These are phyloP conservation scores for Lactarius pseudohatsudake DNA, from an alignment of 768 basidiomycete species.

Conservation along the genomic window DNA sequence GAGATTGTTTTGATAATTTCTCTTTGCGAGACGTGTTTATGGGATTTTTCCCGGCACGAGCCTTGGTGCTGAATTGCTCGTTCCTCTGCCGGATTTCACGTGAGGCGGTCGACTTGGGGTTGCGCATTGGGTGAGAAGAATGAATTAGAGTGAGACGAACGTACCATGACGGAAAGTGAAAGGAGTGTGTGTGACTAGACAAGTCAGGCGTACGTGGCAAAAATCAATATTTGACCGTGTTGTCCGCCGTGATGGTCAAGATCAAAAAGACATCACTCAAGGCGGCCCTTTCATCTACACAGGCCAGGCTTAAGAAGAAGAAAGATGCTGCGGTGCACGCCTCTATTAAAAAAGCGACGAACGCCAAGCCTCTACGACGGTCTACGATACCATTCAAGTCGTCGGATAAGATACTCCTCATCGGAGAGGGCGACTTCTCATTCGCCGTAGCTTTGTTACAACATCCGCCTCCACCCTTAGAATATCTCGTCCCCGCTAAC, in stretches of 20 bases:
- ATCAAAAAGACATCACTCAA: slow-evolving; percentile 54
- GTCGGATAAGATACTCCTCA: slow-evolving; percentile 67
- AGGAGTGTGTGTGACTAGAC: slow-evolving; percentile 8
- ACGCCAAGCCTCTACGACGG: slow-evolving; percentile 40
- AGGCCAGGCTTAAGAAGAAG: slow-evolving; percentile 61
- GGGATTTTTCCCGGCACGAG: slow-evolving; percentile 73
- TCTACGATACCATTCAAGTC: slow-evolving; percentile 63
- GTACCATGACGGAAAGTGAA: slow-evolving; percentile 12
- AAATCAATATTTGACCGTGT: slow-evolving; percentile 26
- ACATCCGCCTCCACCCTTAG: slow-evolving; percentile 45
- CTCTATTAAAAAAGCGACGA: slow-evolving; percentile 46
- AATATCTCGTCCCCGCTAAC: slow-evolving; percentile 58
- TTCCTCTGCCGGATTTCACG: slow-evolving; percentile 82
- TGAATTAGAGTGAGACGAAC: not conserved
- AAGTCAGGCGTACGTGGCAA: slow-evolving; percentile 20
- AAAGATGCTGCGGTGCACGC: slow-evolving; percentile 52
- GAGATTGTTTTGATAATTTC: slow-evolving; percentile 65
- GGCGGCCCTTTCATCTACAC: slow-evolving; percentile 66
- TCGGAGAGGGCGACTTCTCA: slow-evolving; percentile 97
- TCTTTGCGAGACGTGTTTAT: slow-evolving; percentile 72
- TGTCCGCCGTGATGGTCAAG: slow-evolving; percentile 26
- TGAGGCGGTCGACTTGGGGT: slow-evolving; percentile 48
- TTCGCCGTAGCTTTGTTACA: slow-evolving; percentile 74
- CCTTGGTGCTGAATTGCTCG: slow-evolving; percentile 74
- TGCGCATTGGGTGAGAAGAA: not conserved